phyloP scores from a whole-genome alignment of 208 protist genomes.

The Leishmania mexicana region DNA sequence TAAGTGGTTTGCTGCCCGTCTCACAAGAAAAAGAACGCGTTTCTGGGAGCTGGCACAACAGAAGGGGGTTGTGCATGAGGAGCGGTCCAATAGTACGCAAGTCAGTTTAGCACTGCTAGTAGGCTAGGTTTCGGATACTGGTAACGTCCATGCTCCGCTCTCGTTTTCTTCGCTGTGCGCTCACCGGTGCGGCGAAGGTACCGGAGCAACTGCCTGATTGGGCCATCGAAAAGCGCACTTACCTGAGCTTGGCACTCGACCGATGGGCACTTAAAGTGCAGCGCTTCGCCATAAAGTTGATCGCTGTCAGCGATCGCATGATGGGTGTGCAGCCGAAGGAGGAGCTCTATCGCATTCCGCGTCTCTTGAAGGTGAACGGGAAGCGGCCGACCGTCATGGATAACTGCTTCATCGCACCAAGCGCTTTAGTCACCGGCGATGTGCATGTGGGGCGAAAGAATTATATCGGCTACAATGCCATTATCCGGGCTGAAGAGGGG shows the following conservation, averaged over 20 bases:
- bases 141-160: slow-evolving; percentile 41
- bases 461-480: slow-evolving; percentile 91
- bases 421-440: slow-evolving; percentile 81
- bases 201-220: slow-evolving; percentile 66
- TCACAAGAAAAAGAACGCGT: not conserved
- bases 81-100: not conserved
- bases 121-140: not conserved
- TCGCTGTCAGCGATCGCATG: slow-evolving; percentile 60
- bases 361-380: slow-evolving; percentile 73
- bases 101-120: not conserved
- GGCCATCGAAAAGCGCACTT: slow-evolving; percentile 65
- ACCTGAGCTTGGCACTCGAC: slow-evolving; percentile 49
- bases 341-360: slow-evolving; percentile 74
- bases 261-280: slow-evolving; percentile 44
- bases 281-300: slow-evolving; percentile 44
- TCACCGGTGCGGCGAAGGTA: slow-evolving; percentile 27
- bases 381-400: slow-evolving; percentile 83
- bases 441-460: slow-evolving; percentile 89
- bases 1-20: no score
- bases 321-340: slow-evolving; percentile 84
- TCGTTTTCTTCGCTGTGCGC: slow-evolving; percentile 13
- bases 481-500: slow-evolving; percentile 79
- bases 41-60: not conserved
- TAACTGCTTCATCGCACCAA: slow-evolving; percentile 91
- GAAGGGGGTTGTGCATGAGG: not conserved